Conservation (phyloP, 306 rosid genomes). For the Corylus avellana region DNA sequence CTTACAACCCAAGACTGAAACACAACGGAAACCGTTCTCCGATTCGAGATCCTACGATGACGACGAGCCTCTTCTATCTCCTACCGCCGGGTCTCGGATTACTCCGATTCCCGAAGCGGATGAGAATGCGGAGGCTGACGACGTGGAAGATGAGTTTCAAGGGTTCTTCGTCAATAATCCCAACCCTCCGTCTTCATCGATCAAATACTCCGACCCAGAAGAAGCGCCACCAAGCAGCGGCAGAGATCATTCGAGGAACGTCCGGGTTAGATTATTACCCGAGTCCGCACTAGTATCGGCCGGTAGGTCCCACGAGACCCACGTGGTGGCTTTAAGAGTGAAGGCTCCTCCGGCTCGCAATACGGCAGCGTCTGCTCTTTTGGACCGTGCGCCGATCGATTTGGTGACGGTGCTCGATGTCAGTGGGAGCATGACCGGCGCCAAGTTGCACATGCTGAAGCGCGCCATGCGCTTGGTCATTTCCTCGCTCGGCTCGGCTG, state of each 20-base stretch:
- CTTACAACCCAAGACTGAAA: constrained; percentile 20
- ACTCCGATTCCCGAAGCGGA: constrained; percentile 72
- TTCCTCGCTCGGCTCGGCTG: constrained; percentile 62
- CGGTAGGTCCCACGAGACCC: constrained; percentile 51
- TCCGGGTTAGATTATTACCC: constrained; percentile 67
- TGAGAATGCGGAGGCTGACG: constrained; percentile 44
- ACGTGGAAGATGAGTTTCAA: constrained; percentile 68
- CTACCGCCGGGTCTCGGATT: constrained; percentile 47
- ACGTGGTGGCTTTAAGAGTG: constrained; percentile 64
- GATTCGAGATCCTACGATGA: constrained; percentile 62
- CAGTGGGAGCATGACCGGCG: constrained; percentile 70
- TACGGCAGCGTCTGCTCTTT: constrained; percentile 15
- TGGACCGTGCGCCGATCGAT: constrained; percentile 72
- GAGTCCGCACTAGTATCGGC: constrained; percentile 67
- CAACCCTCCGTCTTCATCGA: constrained; percentile 46
- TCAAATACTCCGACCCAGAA: constrained; percentile 37
- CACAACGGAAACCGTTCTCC: constrained; percentile 20
- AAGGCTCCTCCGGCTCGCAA: constrained; percentile 59
- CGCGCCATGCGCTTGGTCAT: constrained; percentile 82
- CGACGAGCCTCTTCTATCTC: constrained; percentile 69
- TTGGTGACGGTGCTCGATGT: constrained; percentile 78
- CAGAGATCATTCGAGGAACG: constrained; percentile 44
- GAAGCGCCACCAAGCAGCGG: constrained; percentile 29
- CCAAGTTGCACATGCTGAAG: constrained; percentile 76
- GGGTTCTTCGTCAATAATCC: constrained; percentile 75